Conservation (phyloP, 228 moss, liverwort and hornwort genomes). For the Sphagnum magellanicum region DNA sequence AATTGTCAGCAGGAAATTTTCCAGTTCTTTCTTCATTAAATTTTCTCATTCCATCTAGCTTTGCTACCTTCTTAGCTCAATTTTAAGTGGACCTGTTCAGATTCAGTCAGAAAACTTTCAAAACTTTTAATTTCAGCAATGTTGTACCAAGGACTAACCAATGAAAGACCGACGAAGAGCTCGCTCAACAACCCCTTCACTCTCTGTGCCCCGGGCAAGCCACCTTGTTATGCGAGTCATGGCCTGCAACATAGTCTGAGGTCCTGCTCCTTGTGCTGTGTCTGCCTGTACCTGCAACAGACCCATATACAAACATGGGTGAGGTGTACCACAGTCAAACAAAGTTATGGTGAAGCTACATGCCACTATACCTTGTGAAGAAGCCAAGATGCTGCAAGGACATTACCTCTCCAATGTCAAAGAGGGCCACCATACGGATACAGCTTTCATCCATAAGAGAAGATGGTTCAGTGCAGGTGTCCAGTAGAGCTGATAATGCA, state of each 20-base stretch:
- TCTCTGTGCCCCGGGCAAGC: slow-evolving; percentile 57
- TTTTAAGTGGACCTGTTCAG: no score
- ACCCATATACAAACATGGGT: no score
- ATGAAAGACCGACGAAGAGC: slow-evolving; percentile 74
- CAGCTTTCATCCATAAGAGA: slow-evolving; percentile 64
- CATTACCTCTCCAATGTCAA: slow-evolving; percentile 76
- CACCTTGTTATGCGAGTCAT: slow-evolving; percentile 77
- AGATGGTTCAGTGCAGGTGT: slow-evolving; percentile 52
- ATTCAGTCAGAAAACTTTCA: no score
- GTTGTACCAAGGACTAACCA: slow-evolving; percentile 7
- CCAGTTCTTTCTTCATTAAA: no score
- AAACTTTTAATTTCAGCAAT: no score
- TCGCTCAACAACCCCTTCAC: slow-evolving; percentile 78
- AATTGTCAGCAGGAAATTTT: no score
- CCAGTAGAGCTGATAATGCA: slow-evolving; percentile 71
- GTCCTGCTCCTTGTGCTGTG: slow-evolving; percentile 69
- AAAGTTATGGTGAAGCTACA: no score
- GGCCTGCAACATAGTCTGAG: slow-evolving; percentile 71
- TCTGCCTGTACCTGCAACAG: slow-evolving; percentile 53
- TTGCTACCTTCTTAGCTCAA: no score
- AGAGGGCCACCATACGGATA: slow-evolving; percentile 74
- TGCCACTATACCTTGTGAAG: no score
- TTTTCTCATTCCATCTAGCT: no score
- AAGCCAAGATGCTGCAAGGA: not conserved
- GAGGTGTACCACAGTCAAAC: no score